These are phyloP conservation scores for Populus deltoides DNA, from an alignment of 345 rosid genomes.

Conservation along the genomic window DNA sequence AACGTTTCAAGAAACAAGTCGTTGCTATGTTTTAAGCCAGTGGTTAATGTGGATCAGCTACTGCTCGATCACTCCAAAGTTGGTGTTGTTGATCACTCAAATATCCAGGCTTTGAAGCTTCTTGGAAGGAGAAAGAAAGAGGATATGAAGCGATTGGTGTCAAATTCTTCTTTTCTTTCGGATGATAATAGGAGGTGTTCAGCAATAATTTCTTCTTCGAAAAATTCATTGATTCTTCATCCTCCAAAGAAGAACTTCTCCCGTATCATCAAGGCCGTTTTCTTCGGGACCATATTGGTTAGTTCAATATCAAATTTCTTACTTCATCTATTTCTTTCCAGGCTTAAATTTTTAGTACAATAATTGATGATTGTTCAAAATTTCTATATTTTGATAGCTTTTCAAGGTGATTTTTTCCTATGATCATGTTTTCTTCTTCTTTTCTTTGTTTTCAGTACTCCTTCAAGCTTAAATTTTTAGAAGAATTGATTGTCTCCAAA, in stretches of 20 bases:
- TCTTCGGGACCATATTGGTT: constrained; percentile 39
- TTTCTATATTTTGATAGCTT: background rate
- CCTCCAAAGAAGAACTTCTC: constrained; percentile 27
- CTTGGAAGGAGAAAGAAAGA: background rate
- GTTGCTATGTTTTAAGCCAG: constrained; percentile 46
- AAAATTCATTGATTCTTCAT: constrained; percentile 13
- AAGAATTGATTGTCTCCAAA: background rate
- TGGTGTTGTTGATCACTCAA: background rate
- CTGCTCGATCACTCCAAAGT: constrained; percentile 18
- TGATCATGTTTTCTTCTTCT: background rate
- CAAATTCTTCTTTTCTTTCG: constrained; percentile 3
- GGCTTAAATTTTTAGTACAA: background rate
- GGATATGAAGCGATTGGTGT: background rate
- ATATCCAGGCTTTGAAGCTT: background rate
- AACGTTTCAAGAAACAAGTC: constrained; percentile 39
- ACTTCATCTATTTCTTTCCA: background rate
- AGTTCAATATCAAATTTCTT: background rate
- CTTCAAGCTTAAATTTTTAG: background rate
- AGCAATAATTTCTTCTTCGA: background rate
- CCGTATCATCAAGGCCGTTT: constrained; percentile 32
- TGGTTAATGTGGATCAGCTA: constrained; percentile 30
- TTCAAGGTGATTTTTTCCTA: background rate
- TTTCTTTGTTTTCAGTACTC: too few relatives aligned
- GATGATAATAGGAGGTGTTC: background rate
- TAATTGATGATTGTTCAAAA: background rate